A percentile compares a stretch with the other conserved stretches of the same genome.
These are phyloP conservation scores for Coemansia sp. DNA, from an alignment of 192 early-diverging fungal genomes.

Conservation along the genomic window DNA sequence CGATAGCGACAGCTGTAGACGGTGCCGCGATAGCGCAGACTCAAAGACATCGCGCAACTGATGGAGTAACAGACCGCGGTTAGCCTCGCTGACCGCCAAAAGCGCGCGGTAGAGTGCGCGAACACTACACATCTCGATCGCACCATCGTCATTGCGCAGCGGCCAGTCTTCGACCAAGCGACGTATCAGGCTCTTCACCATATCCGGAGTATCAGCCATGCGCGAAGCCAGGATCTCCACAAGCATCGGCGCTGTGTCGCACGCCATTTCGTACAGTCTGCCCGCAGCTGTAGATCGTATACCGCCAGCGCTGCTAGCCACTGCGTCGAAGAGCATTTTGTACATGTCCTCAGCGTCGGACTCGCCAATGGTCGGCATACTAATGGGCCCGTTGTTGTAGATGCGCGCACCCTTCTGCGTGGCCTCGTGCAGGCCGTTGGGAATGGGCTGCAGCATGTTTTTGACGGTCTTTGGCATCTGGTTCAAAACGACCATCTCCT, in stretches of 20 bases:
- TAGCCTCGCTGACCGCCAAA: constrained; percentile 27
- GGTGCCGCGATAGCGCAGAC: background rate
- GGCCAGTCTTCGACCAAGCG: constrained; percentile 33
- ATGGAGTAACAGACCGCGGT: constrained; percentile 14
- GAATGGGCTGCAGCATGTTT: constrained; percentile 48
- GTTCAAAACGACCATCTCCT: constrained; percentile 31
- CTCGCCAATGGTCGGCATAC: background rate
- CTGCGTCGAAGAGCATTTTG: constrained; percentile 7
- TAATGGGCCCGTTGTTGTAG: constrained; percentile 35
- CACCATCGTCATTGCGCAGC: background rate
- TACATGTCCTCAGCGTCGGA: constrained; percentile 11
- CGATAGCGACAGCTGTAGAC: background rate
- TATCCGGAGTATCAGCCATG: constrained; percentile 7
- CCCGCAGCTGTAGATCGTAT: background rate
- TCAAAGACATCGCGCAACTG: constrained; percentile 14
- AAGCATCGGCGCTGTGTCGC: constrained; percentile 33
- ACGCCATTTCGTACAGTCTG: constrained; percentile 11
- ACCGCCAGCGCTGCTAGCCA: background rate
- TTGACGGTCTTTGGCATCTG: constrained; percentile 42
- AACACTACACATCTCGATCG: background rate
- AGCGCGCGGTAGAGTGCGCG: constrained; percentile 30
- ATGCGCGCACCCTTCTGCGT: constrained; percentile 31
- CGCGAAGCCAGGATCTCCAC: constrained; percentile 28
- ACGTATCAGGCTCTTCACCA: constrained; percentile 12
- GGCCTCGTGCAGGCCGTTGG: constrained; percentile 38